phyloP scores from a whole-genome alignment of 2,329 filamentous ascomycete species.

The Sporothrix euskadiensis region DNA sequence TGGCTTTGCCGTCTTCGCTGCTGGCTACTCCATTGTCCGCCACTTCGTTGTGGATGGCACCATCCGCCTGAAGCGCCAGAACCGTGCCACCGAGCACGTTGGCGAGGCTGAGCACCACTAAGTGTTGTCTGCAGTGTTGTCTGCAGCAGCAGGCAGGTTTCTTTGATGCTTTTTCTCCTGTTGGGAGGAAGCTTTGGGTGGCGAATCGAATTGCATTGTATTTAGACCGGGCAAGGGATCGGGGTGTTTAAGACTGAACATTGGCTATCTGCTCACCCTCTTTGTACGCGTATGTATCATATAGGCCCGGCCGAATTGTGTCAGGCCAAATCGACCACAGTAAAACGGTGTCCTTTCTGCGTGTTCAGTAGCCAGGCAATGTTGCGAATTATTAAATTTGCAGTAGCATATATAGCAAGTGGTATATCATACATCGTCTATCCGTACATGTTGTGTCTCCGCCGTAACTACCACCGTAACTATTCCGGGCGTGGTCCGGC shows the following conservation, averaged over 20 bases:
- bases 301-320: conserved; percentile 1
- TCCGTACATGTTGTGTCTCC: background rate
- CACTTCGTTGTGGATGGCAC: conserved; percentile 91
- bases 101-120: conserved; percentile 42
- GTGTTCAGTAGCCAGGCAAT: background rate
- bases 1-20: conserved; percentile 77
- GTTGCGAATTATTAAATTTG: background rate
- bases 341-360: background rate
- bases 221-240: background rate
- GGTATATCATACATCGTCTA: background rate
- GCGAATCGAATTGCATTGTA: background rate
- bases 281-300: conserved; percentile 18
- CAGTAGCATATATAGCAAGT: background rate
- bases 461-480: conserved; percentile 46
- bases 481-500: conserved; percentile 82
- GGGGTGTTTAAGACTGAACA: background rate
- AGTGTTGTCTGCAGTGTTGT: background rate
- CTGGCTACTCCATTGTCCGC: conserved; percentile 74
- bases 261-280: background rate
- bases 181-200: background rate
- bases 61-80: conserved; percentile 79
- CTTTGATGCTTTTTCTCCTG: background rate
- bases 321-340: background rate
- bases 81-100: conserved; percentile 48
- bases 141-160: background rate